A percentile compares a stretch with the other conserved stretches of the same genome.
Conservation (phyloP, 2,329 filamentous ascomycete species). For the Pestalotiopsis sp. region DNA sequence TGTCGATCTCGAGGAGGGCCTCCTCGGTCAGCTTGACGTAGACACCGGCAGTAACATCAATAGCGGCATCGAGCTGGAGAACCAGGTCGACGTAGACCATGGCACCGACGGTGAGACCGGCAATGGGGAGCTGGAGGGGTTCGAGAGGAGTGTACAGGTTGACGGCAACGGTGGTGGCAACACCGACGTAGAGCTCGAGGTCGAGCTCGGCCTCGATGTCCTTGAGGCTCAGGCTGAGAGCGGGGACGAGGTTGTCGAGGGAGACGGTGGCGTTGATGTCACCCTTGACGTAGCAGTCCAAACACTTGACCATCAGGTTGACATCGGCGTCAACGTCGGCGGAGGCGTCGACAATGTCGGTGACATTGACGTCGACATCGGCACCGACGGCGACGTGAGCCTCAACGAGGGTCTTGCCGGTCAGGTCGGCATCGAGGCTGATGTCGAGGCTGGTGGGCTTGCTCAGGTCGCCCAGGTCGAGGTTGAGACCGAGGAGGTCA, state of each 20-base stretch:
- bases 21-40: slow-evolving; percentile 54
- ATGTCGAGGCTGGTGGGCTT: slow-evolving; percentile 26
- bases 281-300: slow-evolving; percentile 54
- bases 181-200: slow-evolving; percentile 47
- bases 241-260: slow-evolving; percentile 42
- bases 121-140: slow-evolving; percentile 45
- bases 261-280: slow-evolving; percentile 47
- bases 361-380: slow-evolving; percentile 34
- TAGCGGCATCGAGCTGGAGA: slow-evolving; percentile 46
- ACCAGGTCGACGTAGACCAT: slow-evolving; percentile 56
- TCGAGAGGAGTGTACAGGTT: slow-evolving; percentile 51
- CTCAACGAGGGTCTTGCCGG: slow-evolving; percentile 27
- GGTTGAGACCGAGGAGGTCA: slow-evolving; percentile 16
- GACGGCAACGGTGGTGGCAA: slow-evolving; percentile 51
- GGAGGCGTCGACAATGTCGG: slow-evolving; percentile 33
- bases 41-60: slow-evolving; percentile 56
- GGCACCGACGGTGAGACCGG: slow-evolving; percentile 47
- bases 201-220: slow-evolving; percentile 56
- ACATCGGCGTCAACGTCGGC: slow-evolving; percentile 27
- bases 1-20: slow-evolving; percentile 42
- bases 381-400: slow-evolving; percentile 18
- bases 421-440: slow-evolving; percentile 28
- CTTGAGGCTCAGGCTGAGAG: slow-evolving; percentile 49
- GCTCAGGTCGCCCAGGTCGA: slow-evolving; percentile 23
- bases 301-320: slow-evolving; percentile 41